Conservation (phyloP, 768 basidiomycete species). For the Kockovaella imperatae region DNA sequence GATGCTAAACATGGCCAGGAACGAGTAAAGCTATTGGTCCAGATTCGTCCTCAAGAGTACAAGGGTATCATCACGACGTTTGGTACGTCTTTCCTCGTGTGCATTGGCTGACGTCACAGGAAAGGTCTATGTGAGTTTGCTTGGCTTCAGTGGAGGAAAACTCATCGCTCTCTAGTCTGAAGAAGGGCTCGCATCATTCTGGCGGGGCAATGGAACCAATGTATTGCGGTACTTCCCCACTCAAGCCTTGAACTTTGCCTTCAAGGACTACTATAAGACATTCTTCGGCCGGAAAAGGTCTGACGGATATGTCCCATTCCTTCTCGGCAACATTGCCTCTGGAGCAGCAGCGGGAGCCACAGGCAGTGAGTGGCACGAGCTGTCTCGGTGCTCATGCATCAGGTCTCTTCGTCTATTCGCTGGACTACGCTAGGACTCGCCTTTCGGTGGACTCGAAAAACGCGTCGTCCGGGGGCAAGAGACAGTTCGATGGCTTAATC, state of each 20-base stretch:
- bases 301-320: conserved; percentile 47
- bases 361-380: conserved; percentile 23
- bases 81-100: background rate
- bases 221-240: conserved; percentile 51
- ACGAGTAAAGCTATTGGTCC: conserved; percentile 47
- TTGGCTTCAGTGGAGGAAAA: conserved; percentile 31
- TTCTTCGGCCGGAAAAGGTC: conserved; percentile 46
- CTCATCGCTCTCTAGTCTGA: conserved; percentile 37
- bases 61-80: conserved; percentile 12
- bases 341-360: conserved; percentile 50
- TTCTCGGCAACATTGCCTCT: conserved; percentile 48
- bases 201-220: conserved; percentile 50
- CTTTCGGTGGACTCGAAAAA: conserved; percentile 48
- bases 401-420: conserved; percentile 49
- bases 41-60: conserved; percentile 40
- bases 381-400: background rate
- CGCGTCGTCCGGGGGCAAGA: conserved; percentile 45
- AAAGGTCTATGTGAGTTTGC: conserved; percentile 43
- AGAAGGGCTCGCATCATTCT: conserved; percentile 47
- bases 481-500: conserved; percentile 48
- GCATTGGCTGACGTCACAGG: conserved; percentile 34
- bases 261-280: conserved; percentile 49
- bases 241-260: conserved; percentile 51
- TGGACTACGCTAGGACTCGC: conserved; percentile 50
- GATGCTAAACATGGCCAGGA: conserved; percentile 10